Conservation (phyloP, 1,284 basidiomycete species). For the Pholiota adiposa region DNA sequence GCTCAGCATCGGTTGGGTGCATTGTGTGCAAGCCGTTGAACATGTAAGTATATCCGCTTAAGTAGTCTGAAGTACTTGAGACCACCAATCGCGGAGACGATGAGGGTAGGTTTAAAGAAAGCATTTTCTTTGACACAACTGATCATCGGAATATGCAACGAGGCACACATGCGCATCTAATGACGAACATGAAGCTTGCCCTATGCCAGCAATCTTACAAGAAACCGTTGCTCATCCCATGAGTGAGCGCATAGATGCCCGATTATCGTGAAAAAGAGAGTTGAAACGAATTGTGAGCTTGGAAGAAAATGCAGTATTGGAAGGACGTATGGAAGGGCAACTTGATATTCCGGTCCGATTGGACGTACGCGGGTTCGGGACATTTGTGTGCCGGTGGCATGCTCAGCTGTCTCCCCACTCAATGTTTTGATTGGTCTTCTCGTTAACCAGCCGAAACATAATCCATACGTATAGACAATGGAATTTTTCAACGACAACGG, state of each 20-base stretch:
- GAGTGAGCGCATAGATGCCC: not conserved
- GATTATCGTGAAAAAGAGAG: not conserved
- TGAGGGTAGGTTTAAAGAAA: not conserved
- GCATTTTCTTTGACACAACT: constrained; percentile 2
- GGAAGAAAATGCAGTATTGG: not conserved
- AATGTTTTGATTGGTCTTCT: not conserved
- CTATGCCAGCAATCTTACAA: not conserved
- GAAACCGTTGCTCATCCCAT: not conserved
- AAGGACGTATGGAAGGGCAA: not conserved
- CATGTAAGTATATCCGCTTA: constrained; percentile 29
- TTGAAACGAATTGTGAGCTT: not conserved
- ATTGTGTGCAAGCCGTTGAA: constrained; percentile 62
- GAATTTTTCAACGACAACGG: constrained; percentile 82
- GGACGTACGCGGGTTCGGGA: not conserved
- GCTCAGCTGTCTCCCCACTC: not conserved
- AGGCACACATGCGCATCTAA: constrained; percentile 17
- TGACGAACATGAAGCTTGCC: not conserved
- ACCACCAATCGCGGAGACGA: not conserved
- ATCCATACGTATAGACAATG: constrained; percentile 46
- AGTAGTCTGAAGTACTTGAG: not conserved
- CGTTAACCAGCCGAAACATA: not conserved
- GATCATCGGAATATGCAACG: constrained; percentile 15
- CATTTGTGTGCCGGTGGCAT: not conserved
- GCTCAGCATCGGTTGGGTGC: constrained; percentile 62
- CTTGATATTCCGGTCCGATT: not conserved